Conservation (phyloP, 1,284 basidiomycete species). For the Moesziomyces sp. region DNA sequence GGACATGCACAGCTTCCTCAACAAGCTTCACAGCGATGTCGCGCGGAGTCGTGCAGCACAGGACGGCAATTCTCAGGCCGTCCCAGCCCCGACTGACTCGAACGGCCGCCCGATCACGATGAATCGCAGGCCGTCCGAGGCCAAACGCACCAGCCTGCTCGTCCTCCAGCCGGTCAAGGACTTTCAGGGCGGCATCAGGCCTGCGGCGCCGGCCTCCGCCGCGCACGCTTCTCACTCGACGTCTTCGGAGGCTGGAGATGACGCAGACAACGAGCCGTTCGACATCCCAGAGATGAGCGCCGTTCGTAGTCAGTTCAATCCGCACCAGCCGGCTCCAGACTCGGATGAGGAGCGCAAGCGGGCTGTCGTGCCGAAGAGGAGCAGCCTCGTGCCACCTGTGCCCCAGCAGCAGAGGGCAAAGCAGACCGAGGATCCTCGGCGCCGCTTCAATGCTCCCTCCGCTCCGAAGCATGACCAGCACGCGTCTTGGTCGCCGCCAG, state of each 20-base stretch:
- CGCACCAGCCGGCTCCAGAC: constrained; percentile 22
- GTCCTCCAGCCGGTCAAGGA: constrained; percentile 28
- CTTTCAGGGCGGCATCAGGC: constrained; percentile 26
- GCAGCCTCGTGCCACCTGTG: not conserved
- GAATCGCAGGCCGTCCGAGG: constrained; percentile 20
- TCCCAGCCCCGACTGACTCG: constrained; percentile 14
- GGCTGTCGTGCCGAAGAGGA: constrained; percentile 1
- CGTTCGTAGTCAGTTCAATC: constrained; percentile 24
- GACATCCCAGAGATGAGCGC: constrained; percentile 43
- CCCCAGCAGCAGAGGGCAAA: not conserved
- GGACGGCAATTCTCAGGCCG: not conserved
- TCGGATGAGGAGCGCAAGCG: constrained; percentile 12
- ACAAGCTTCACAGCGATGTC: constrained; percentile 5
- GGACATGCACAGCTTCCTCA: constrained; percentile 24
- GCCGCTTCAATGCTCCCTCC: constrained; percentile 1
- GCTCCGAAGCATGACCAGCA: not conserved
- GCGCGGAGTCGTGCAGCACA: no score
- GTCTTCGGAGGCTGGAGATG: constrained; percentile 25
- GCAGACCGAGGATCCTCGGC: constrained; percentile 21
- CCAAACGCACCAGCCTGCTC: constrained; percentile 20
- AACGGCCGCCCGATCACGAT: constrained; percentile 9
- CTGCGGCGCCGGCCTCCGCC: not conserved
- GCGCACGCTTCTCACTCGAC: constrained; percentile 8
- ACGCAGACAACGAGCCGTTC: constrained; percentile 16
- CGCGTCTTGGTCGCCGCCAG: constrained; percentile 6